These are phyloP conservation scores for Coemansia sp. DNA, from an alignment of 192 early-diverging fungal genomes.

Conservation along the genomic window DNA sequence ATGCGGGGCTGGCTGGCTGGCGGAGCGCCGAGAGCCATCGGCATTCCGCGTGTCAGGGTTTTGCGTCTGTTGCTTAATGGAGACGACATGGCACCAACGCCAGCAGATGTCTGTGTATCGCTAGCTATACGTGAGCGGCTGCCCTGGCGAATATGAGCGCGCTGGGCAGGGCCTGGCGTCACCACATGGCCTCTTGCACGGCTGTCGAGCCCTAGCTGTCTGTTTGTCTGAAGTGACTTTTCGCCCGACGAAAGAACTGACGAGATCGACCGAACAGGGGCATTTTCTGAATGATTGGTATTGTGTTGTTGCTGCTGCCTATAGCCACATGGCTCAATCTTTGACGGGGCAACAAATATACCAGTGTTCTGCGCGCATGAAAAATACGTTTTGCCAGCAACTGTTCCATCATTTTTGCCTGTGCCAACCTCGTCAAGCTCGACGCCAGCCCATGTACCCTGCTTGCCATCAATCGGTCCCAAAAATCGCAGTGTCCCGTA, in stretches of 20 bases:
- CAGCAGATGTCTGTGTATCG: constrained; percentile 13
- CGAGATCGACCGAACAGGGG: constrained; percentile 5
- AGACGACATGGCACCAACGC: constrained; percentile 14
- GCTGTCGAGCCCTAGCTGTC: not conserved
- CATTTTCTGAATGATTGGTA: not conserved
- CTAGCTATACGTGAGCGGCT: constrained; percentile 24
- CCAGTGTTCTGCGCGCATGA: constrained; percentile 67
- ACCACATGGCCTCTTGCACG: not conserved
- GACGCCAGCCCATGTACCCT: constrained; percentile 78
- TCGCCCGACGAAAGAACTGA: constrained; percentile 13
- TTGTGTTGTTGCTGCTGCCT: not conserved
- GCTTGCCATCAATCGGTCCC: constrained; percentile 72
- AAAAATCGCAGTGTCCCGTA: constrained; percentile 69
- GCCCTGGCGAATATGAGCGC: not conserved
- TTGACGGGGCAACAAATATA: constrained; percentile 70
- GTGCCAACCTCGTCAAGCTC: constrained; percentile 69
- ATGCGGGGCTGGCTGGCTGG: not conserved
- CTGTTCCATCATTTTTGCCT: constrained; percentile 79
- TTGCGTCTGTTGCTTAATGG: constrained; percentile 29
- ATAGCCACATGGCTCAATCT: constrained; percentile 32
- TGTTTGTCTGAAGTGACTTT: constrained; percentile 1
- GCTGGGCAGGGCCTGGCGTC: not conserved
- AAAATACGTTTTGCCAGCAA: constrained; percentile 70
- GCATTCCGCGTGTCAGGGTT: constrained; percentile 23
- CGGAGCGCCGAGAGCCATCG: not conserved